Conservation (phyloP, 495 filamentous ascomycete genomes). For the Trichoderma virens region DNA sequence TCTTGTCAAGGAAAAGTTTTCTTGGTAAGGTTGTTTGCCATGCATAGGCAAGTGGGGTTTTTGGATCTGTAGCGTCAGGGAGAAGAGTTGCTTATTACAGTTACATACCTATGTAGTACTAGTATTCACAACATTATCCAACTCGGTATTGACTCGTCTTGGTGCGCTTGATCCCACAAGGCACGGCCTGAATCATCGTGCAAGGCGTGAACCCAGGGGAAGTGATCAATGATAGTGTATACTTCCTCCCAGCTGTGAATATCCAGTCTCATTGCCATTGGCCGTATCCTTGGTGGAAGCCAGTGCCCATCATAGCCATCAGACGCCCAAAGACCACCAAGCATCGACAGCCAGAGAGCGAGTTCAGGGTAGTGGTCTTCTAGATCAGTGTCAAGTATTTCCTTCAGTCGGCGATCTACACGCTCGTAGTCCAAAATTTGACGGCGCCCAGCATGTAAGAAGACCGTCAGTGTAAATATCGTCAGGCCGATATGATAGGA, state of each 20-base stretch:
- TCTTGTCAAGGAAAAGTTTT: not conserved
- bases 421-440: slow-evolving; percentile 15
- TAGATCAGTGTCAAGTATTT: slow-evolving; percentile 10
- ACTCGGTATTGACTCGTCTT: slow-evolving; percentile 32
- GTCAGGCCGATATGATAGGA: slow-evolving; percentile 19
- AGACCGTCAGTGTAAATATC: slow-evolving; percentile 20
- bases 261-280: slow-evolving; percentile 8
- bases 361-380: slow-evolving; percentile 11
- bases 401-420: slow-evolving; percentile 15
- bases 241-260: slow-evolving; percentile 17
- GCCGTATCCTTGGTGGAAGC: slow-evolving; percentile 14
- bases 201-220: slow-evolving; percentile 22
- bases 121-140: slow-evolving; percentile 15
- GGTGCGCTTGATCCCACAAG: slow-evolving; percentile 37
- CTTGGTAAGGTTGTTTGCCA: not conserved
- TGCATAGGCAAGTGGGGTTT: not conserved
- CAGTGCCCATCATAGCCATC: slow-evolving; percentile 10
- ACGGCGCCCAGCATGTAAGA: slow-evolving; percentile 16
- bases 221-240: slow-evolving; percentile 9
- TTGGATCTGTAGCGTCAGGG: not conserved
- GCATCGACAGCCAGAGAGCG: slow-evolving; percentile 18
- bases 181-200: slow-evolving; percentile 17
- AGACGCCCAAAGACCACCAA: slow-evolving; percentile 20
- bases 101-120: not conserved
- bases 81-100: not conserved